Base-by-base conservation (phyloP, 805 yeast species). In the Pichia phayaonensis region DNA sequence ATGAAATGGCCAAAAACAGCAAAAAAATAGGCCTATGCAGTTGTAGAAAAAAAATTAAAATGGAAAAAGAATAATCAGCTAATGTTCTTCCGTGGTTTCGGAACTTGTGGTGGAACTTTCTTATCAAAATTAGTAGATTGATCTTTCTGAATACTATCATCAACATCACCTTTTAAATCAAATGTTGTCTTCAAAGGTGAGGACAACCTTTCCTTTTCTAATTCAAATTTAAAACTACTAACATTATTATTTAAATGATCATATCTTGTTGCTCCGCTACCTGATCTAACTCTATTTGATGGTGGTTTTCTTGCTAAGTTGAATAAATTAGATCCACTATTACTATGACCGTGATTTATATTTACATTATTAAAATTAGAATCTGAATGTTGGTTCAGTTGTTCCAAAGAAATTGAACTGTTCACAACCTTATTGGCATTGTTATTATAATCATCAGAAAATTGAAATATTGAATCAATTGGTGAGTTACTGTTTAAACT, bases 241-340 rank as follows among this genome's bases (percentile, higher is more conserved):
- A 62, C 49, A 47, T 53, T 60, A 29, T 55, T 54, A 6, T 63
- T 50, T 12, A 60, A 49, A 15, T 55, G 43, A 44, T 59, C 61
- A 50, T 63, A 63, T 18, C 67, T 54, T 20, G 50, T 54, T 18
- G 56, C 57, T 6, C 49, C 56, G 27, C 52, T 50, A n/a, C 53
- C 53, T n/a, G 58, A 50, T 47, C 56, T 49, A n/a, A 50, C 50
- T 16, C 56, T 45, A 20, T 21, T 45, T 1, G 40, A 26, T 34
- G 20, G 20, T 11, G 38, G 18, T 34, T n/a, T 34, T n/a, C 8
- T 34, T 16, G 38, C 11, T n/a, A 34, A 8, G 18, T 24, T 20
- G 2, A 41, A 38, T n/a, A 45, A 36, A 42, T 18, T 31, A 13
- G 18, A 16, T 2, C 38, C 20, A 16, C 38, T n/a, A 16, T 34